phyloP scores from a whole-genome alignment of 2,329 filamentous ascomycete genomes.

The Neopestalotiopsis rosae region DNA sequence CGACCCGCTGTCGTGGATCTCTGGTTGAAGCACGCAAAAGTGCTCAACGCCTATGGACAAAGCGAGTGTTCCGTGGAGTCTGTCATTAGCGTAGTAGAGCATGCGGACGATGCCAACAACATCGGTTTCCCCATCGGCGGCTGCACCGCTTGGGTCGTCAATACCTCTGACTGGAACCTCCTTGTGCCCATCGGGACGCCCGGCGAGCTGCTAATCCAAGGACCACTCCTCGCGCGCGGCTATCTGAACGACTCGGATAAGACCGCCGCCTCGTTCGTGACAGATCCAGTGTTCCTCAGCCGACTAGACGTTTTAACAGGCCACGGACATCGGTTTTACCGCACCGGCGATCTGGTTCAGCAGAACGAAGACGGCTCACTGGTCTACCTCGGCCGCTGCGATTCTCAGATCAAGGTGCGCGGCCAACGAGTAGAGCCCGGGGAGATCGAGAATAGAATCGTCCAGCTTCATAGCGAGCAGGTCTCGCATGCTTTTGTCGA shows the following conservation, averaged over 20 bases:
- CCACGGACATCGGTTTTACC: conserved; percentile 9
- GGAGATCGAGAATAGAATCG: conserved; percentile 32
- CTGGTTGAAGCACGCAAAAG: background rate
- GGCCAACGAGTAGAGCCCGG: conserved; percentile 38
- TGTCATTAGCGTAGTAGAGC: background rate
- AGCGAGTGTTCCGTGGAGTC: conserved; percentile 11
- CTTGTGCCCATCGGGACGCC: conserved; percentile 22
- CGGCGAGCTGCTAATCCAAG: conserved; percentile 25
- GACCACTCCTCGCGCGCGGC: conserved; percentile 25
- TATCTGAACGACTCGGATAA: conserved; percentile 37
- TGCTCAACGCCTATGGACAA: conserved; percentile 10
- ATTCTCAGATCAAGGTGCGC: conserved; percentile 37
- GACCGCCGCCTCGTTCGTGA: conserved; percentile 29
- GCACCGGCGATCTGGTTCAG: conserved; percentile 16
- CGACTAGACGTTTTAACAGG: too few species aligned
- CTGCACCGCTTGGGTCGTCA: conserved; percentile 19
- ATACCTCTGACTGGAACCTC: conserved; percentile 14
- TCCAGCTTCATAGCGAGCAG: background rate
- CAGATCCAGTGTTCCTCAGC: conserved; percentile 14
- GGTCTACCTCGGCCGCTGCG: conserved; percentile 27
- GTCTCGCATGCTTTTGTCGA: conserved; percentile 7
- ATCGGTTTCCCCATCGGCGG: conserved; percentile 12
- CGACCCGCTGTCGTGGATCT: background rate
- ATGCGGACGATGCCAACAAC: background rate
- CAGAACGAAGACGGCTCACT: conserved; percentile 13